phyloP scores from a whole-genome alignment of 1,139 yeast genomes.

The Yamadazyma sp. region DNA sequence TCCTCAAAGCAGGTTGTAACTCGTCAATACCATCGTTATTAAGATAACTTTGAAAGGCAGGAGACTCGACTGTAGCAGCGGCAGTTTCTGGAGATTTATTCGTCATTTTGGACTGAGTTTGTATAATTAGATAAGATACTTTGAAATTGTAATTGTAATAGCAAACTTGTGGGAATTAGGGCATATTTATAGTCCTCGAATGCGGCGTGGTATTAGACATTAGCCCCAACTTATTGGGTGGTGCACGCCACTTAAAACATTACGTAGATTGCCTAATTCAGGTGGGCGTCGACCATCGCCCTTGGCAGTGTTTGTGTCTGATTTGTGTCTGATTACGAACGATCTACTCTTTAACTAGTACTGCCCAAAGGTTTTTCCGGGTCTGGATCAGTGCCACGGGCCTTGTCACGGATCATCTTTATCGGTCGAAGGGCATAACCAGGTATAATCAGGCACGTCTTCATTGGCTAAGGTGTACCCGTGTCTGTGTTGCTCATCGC shows the following conservation, averaged over 20 bases:
- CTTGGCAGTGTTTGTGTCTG: too few relatives aligned
- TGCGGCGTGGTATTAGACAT: slow-evolving; percentile 15
- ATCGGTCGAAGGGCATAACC: too few relatives aligned
- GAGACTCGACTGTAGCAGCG: slow-evolving; percentile 13
- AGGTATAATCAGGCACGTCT: too few relatives aligned
- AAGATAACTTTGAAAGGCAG: slow-evolving; percentile 51
- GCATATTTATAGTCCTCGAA: slow-evolving; percentile 8
- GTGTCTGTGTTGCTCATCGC: too few relatives aligned
- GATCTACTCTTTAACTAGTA: too few relatives aligned
- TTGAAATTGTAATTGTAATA: background rate
- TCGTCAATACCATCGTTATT: slow-evolving; percentile 73
- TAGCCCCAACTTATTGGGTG: background rate
- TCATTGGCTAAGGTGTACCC: too few relatives aligned
- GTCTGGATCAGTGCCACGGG: too few relatives aligned
- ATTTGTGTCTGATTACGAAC: too few relatives aligned
- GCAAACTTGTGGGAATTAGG: slow-evolving; percentile 2
- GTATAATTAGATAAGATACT: background rate
- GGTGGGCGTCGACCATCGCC: too few relatives aligned
- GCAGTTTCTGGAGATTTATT: slow-evolving; percentile 6
- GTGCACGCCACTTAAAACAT: background rate
- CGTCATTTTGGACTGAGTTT: slow-evolving; percentile 9
- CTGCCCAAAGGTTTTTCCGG: too few relatives aligned
- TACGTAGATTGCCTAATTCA: too few relatives aligned
- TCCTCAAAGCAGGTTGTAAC: slow-evolving; percentile 58
- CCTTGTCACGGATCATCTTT: too few relatives aligned